Evolutionary conservation across 2,329 filamentous ascomycete species (phyloP).

Genomic region (Phialophora expanda): DNA sequence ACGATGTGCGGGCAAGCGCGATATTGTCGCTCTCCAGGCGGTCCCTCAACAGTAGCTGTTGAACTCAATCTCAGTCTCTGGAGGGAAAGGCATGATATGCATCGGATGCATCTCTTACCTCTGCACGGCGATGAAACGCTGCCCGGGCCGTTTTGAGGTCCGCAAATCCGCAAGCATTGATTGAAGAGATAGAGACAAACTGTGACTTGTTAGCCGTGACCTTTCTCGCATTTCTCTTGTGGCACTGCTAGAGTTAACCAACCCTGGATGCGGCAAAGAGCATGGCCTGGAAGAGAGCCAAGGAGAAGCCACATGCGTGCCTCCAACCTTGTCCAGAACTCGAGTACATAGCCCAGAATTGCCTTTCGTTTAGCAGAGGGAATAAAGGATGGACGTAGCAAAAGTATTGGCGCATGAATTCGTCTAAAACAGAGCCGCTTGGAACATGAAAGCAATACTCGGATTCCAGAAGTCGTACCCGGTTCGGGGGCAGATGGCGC

Average conservation of each 20-base stretch:
- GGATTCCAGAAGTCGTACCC: constrained; percentile 1
- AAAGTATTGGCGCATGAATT: constrained; percentile 6
- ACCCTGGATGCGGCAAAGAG: constrained; percentile 6
- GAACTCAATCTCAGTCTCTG: not conserved
- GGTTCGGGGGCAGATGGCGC: not conserved
- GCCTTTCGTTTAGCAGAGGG: constrained; percentile 3
- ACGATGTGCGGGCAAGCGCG: constrained; percentile 7
- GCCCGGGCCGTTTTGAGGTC: constrained; percentile 5
- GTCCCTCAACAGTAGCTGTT: constrained; percentile 3
- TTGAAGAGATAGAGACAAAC: constrained; percentile 11
- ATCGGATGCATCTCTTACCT: constrained; percentile 6
- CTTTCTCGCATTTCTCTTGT: constrained; percentile 1
- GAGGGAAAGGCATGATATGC: not conserved
- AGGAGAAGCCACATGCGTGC: constrained; percentile 3
- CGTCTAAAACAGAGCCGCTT: not conserved
- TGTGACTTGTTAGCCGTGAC: not conserved
- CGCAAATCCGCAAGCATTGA: constrained; percentile 8
- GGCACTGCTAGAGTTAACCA: not conserved
- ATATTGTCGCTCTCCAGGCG: not conserved
- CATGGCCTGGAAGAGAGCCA: constrained; percentile 6
- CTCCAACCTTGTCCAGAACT: constrained; percentile 3
- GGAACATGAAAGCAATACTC: constrained; percentile 6
- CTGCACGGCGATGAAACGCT: constrained; percentile 8
- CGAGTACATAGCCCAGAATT: constrained; percentile 1
- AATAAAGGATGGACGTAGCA: constrained; percentile 2